Evolutionary conservation across 2,329 filamentous ascomycete species (phyloP), one percentile per base, ranked within the genome.

Genomic region (Pseudopyrenochaeta lycopersici): DNA sequence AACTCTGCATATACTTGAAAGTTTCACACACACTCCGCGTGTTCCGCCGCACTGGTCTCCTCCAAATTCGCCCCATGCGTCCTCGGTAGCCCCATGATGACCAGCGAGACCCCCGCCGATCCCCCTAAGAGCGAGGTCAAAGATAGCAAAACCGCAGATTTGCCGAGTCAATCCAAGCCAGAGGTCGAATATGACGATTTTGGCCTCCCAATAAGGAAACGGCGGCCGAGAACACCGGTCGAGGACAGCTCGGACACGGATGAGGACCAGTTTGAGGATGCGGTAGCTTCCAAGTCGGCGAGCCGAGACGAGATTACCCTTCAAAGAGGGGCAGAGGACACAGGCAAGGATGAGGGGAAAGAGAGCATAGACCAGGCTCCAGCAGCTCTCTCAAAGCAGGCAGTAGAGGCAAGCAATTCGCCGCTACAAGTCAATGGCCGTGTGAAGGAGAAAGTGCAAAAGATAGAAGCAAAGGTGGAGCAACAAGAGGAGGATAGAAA

Each of bases 131-230:
- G 52, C 54, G 66, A 69, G 47, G 51, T 57, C 40, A 64, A 65
- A 53, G 56, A 31, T 31, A 46, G 59, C 32, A 54, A 62, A 44
- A 52, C 20, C 39, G 49, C 57, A 31, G 53, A 52, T 23, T 30
- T 49, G 40, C 56, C 58, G 47, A 56, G 41, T 20, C 49, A 53
- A 15, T 32, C 49, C 12, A 56, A 56, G 39, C 29, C 56, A 10
- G 66, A 62, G 14, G 63, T 73, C 44, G 85, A 88, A 66, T 77
- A 87, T 54, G 89, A 91, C 72, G 89, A 91, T 62, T 91, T 91
- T 71, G 89, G 89, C 45, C 77, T 91, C 59, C 88, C 88, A 15
- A 82, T 89, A 57, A 81, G 80, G 70, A 84, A 81, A 64, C 81
- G 63, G 43, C 56, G 71, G 32, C 64, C 64, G 21, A 65, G 66